Base-by-base conservation (phyloP, 2,329 filamentous ascomycete genomes). In the Didymella pinodella region DNA sequence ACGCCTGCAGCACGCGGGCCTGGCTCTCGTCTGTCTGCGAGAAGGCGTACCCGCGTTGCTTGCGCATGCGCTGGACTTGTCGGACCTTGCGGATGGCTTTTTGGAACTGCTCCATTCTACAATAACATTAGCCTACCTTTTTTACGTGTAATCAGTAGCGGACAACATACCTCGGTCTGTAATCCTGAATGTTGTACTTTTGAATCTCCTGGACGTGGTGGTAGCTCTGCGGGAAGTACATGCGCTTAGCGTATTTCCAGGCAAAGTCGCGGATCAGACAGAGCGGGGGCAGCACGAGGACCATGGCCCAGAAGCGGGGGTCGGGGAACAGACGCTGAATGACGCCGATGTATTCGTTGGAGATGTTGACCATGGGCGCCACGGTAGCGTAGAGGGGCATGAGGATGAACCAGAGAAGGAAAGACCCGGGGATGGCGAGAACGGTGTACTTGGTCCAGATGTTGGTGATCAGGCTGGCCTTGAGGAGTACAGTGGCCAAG, bases 121-220 rank as follows among this genome's bases (percentile, higher is more conserved):
- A 1, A 2, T 2, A 2, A 1, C 7, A 40, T 59, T 32, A 59
- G 46, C 28, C 16, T 16, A 25, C 20, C 2, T 0, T 26, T 16
- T 3, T 16, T 32, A 11, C 16, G 3, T 7, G 1, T 18, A 22
- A 10, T 20, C 3, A 6, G n/a, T 14, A 3, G 5, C 6, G 6
- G 5, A 7, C n/a, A 10, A 82, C 85, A 68, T 85, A 93, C 91
- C 95, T 89, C 62, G 95, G 95, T 74, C 95, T 85, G 79, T 99
- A 99, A 81, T 99, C 95, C 81, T 99, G 95, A 61, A 99, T 97
- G 72, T 99, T 99, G 82, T 98, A 99, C 81, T 99, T 99, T 79
- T 99, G 95, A 69, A 99, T 99, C 81, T 99, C 95, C 79, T 99
- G 95, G 64, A 99, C 95, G 77, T 99, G 95, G 71, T 99, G 95